Conservation (phyloP, 106 monocot genomes). For the Apostasia shenzhenica region DNA sequence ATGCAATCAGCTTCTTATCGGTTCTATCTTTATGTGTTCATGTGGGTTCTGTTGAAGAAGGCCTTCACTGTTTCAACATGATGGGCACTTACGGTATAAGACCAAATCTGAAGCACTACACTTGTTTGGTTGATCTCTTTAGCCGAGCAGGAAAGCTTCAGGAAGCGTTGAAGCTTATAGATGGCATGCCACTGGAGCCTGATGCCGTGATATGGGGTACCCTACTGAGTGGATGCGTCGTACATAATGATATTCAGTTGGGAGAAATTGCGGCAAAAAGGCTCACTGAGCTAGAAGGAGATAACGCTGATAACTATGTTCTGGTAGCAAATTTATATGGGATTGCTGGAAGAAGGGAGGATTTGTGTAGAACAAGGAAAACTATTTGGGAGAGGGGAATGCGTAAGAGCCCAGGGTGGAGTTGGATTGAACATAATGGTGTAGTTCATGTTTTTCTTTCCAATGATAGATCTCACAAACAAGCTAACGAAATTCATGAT, state of each 20-base stretch:
- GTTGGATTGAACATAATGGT: slow-evolving; percentile 45
- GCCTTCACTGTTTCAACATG: slow-evolving; percentile 25
- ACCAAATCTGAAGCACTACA: slow-evolving; percentile 39
- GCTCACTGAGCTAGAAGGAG: slow-evolving; percentile 37
- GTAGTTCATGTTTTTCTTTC: slow-evolving; percentile 46
- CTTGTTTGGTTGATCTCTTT: slow-evolving; percentile 55
- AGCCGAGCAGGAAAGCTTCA: slow-evolving; percentile 37
- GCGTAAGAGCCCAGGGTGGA: slow-evolving; percentile 48
- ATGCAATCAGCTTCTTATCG: slow-evolving; percentile 41
- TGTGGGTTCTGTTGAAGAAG: slow-evolving; percentile 29
- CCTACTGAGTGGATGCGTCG: slow-evolving; percentile 37
- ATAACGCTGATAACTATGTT: slow-evolving; percentile 36
- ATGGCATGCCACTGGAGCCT: slow-evolving; percentile 43
- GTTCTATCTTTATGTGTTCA: slow-evolving; percentile 47
- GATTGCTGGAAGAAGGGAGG: slow-evolving; percentile 15
- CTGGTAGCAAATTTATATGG: slow-evolving; percentile 47
- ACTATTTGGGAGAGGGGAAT: slow-evolving; percentile 19
- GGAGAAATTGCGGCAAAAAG: slow-evolving; percentile 37
- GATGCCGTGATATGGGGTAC: slow-evolving; percentile 54
- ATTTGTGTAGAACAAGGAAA: slow-evolving; percentile 22
- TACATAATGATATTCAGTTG: slow-evolving; percentile 20
- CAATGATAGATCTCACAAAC: slow-evolving; percentile 28
- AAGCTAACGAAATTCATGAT: slow-evolving; percentile 23
- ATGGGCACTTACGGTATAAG: slow-evolving; percentile 30
- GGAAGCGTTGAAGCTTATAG: slow-evolving; percentile 33